phyloP scores from a whole-genome alignment of 192 early-diverging fungal genomes.

The Gryganskiella cystojenkinii region DNA sequence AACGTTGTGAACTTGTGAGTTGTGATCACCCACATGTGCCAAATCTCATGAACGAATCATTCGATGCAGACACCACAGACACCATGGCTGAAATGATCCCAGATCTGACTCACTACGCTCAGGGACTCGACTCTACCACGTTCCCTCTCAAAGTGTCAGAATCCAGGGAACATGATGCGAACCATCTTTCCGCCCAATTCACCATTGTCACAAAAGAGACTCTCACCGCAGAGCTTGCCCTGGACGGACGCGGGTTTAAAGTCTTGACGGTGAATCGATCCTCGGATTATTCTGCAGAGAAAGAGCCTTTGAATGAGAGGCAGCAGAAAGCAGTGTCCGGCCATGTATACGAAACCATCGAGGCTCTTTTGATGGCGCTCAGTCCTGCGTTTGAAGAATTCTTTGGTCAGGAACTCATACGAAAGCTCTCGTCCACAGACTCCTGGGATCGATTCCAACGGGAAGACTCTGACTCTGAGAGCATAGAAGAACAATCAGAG shows the following conservation, averaged over 20 bases:
- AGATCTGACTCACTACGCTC: constrained; percentile 32
- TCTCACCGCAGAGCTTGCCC: not conserved
- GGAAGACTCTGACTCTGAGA: not conserved
- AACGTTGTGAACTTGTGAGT: too few species aligned
- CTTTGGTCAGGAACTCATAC: constrained; percentile 34
- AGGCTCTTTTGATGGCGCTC: constrained; percentile 40
- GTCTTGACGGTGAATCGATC: not conserved
- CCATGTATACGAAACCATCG: constrained; percentile 35
- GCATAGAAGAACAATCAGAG: not conserved
- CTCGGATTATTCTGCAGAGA: too few species aligned
- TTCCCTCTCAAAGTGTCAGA: constrained; percentile 18
- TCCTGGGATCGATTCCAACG: constrained; percentile 34
- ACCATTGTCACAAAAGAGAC: constrained; percentile 21
- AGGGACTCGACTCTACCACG: constrained; percentile 22
- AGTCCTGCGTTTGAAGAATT: constrained; percentile 45
- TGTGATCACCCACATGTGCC: too few species aligned
- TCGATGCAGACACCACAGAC: not conserved
- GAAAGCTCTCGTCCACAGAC: constrained; percentile 9
- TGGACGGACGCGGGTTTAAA: constrained; percentile 30
- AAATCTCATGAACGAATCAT: too few species aligned
- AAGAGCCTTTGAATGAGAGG: not conserved
- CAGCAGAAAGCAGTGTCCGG: constrained; percentile 35
- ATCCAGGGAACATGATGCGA: not conserved
- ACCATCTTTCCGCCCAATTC: constrained; percentile 1
- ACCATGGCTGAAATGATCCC: constrained; percentile 27